Evolutionary conservation across 2,329 filamentous ascomycete genomes (phyloP), one percentile per base, ranked within the genome.

Genomic region (Keithomyces neogunnii): DNA sequence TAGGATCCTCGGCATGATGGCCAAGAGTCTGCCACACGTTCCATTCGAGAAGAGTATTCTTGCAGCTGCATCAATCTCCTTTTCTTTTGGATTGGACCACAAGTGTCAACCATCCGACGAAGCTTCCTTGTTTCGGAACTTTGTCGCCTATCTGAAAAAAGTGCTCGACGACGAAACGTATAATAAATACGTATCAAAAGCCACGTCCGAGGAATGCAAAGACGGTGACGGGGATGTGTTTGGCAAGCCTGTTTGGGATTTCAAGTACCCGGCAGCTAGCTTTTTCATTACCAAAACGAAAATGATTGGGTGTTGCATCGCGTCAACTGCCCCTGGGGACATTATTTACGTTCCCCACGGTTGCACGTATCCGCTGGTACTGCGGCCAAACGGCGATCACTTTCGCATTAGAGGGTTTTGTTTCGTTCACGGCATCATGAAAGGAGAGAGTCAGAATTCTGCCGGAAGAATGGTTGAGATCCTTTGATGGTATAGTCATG

Each of bases 171-270:
- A 47, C 3, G 36, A 50, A 30, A 48, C 29, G 5, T 50, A 45
- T 36, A 10, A 40, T 26, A 30, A 40, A 45, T 50, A 50, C 39
- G 46, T 53, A 28, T 38, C 39, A 1, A 31, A 8, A 13, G 31
- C 26, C 6, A 33, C 40, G n/a, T 42, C 47, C 31, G 28, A 50
- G 28, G 39, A 42, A 13, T 13, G 38, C 19, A 31, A 50, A 42
- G 19, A 47, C 3, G 47, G 39, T 13, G 43, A 53, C 36, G 51
- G 43, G 13, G 29, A 43, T 50, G 38, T 5, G n/a, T 53, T 51
- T 42, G 51, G 51, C n/a, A 51, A 53, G 39, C 51, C 47, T 28
- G 43, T 53, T 11, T 53, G 48, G 51, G 47, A 53, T 40, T 53
- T 53, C 36, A 45, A 53, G 10, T 53, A 53, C 32, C 51, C 48